Conservation (phyloP, 2,329 filamentous ascomycete species). For the Pezicula radicicola region DNA sequence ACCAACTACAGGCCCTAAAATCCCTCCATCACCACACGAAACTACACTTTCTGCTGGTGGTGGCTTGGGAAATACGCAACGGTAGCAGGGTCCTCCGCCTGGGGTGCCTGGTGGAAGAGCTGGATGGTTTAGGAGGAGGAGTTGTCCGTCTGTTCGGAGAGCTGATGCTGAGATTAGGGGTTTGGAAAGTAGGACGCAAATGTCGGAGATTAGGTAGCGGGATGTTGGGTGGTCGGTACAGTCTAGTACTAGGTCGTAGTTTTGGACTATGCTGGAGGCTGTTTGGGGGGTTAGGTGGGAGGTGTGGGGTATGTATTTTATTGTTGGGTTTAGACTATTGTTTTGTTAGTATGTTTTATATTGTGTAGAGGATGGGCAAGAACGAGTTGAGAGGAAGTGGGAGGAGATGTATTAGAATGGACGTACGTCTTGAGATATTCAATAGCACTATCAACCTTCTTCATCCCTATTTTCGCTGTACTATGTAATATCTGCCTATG, state of each 20-base stretch:
- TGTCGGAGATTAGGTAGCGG: slow-evolving; percentile 89
- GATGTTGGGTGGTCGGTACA: slow-evolving; percentile 93
- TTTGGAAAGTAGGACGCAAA: slow-evolving; percentile 75
- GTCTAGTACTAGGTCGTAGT: slow-evolving; percentile 85
- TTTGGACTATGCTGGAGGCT: slow-evolving; percentile 60
- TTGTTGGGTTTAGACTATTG: slow-evolving; percentile 67
- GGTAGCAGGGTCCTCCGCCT: slow-evolving; percentile 79
- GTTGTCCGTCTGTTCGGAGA: slow-evolving; percentile 82
- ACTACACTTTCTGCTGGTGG: slow-evolving; percentile 80
- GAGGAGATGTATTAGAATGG: too few species aligned
- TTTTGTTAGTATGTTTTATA: neutral
- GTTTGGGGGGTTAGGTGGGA: slow-evolving; percentile 67
- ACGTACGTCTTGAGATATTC: slow-evolving; percentile 53
- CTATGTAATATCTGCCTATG: slow-evolving; percentile 88
- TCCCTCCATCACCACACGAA: slow-evolving; percentile 89
- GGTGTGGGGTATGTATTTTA: slow-evolving; percentile 60
- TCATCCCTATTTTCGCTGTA: slow-evolving; percentile 65
- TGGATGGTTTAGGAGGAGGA: slow-evolving; percentile 84
- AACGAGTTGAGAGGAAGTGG: neutral
- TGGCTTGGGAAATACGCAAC: slow-evolving; percentile 86
- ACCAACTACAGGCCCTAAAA: slow-evolving; percentile 88
- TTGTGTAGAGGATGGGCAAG: neutral
- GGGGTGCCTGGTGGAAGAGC: slow-evolving; percentile 55
- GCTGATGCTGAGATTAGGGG: slow-evolving; percentile 88
- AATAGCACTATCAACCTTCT: slow-evolving; percentile 78